phyloP scores from a whole-genome alignment of 768 basidiomycete species.

The Rhizopogon roseolus region DNA sequence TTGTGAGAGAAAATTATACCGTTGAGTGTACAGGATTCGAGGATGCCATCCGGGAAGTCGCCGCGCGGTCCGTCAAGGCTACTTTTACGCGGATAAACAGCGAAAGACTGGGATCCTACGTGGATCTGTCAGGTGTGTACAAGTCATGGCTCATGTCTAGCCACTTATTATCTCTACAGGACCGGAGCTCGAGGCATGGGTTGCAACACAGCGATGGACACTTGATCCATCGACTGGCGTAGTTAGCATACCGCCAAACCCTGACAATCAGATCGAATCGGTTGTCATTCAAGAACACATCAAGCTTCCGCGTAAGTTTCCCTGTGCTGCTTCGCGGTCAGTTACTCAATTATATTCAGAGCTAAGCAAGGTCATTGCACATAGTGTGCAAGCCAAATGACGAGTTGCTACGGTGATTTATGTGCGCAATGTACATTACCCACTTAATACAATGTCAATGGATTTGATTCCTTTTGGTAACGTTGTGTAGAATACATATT shows the following conservation, averaged over 20 bases:
- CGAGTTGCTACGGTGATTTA: slow-evolving; percentile 4
- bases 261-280: slow-evolving; percentile 85
- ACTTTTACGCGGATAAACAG: slow-evolving; percentile 72
- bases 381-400: slow-evolving; percentile 55
- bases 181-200: slow-evolving; percentile 51
- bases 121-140: slow-evolving; percentile 57
- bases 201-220: slow-evolving; percentile 65
- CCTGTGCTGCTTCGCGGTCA: background rate
- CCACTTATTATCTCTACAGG: slow-evolving; percentile 30
- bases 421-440: background rate
- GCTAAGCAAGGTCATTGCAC: slow-evolving; percentile 70
- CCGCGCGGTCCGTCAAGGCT: slow-evolving; percentile 69
- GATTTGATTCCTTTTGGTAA: background rate
- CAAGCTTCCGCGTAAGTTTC: slow-evolving; percentile 68
- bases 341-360: slow-evolving; percentile 37
- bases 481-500: background rate
- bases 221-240: slow-evolving; percentile 48
- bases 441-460: background rate
- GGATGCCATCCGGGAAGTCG: slow-evolving; percentile 74
- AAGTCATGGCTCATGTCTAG: background rate
- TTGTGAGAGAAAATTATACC: slow-evolving; percentile 81
- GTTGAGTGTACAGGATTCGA: slow-evolving; percentile 82
- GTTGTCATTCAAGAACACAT: slow-evolving; percentile 82
- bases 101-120: slow-evolving; percentile 64
- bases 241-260: slow-evolving; percentile 72